Conservation (phyloP, 2,329 filamentous ascomycete species). For the Ceratocystis alfenasii region DNA sequence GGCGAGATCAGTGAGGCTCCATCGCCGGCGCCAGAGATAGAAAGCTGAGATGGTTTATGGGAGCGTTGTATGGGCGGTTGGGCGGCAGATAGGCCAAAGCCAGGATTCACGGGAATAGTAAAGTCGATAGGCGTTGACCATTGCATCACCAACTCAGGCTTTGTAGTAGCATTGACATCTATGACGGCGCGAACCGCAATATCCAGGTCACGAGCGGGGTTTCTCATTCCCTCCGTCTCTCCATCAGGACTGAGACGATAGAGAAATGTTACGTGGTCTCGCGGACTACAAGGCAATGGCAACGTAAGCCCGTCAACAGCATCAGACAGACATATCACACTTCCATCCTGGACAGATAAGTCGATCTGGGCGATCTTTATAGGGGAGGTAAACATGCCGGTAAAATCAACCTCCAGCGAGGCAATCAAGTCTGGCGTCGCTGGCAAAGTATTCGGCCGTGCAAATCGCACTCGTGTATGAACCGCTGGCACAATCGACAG, state of each 20-base stretch:
- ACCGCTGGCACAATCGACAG: slow-evolving; percentile 56
- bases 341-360: slow-evolving; percentile 46
- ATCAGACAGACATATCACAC: slow-evolving; percentile 30
- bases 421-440: slow-evolving; percentile 52
- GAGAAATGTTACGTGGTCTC: slow-evolving; percentile 64
- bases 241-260: slow-evolving; percentile 51
- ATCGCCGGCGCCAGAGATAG: slow-evolving; percentile 43
- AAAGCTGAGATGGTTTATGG: slow-evolving; percentile 52
- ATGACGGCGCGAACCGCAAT: slow-evolving; percentile 51
- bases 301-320: slow-evolving; percentile 39
- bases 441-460: slow-evolving; percentile 47
- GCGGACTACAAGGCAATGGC: slow-evolving; percentile 51
- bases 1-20: slow-evolving; percentile 44
- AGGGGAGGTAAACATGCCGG: slow-evolving; percentile 55
- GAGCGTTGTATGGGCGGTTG: slow-evolving; percentile 48
- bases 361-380: slow-evolving; percentile 49
- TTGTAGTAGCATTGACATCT: slow-evolving; percentile 44
- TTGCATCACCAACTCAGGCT: slow-evolving; percentile 49
- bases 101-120: slow-evolving; percentile 51
- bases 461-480: slow-evolving; percentile 62
- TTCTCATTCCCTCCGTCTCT: slow-evolving; percentile 36
- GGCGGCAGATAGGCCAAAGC: slow-evolving; percentile 43
- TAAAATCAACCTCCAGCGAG: slow-evolving; percentile 62
- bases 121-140: slow-evolving; percentile 63
- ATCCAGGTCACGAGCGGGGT: slow-evolving; percentile 41